phyloP scores from a whole-genome alignment of 495 filamentous ascomycete species.

The Chaetomidium leptoderma region DNA sequence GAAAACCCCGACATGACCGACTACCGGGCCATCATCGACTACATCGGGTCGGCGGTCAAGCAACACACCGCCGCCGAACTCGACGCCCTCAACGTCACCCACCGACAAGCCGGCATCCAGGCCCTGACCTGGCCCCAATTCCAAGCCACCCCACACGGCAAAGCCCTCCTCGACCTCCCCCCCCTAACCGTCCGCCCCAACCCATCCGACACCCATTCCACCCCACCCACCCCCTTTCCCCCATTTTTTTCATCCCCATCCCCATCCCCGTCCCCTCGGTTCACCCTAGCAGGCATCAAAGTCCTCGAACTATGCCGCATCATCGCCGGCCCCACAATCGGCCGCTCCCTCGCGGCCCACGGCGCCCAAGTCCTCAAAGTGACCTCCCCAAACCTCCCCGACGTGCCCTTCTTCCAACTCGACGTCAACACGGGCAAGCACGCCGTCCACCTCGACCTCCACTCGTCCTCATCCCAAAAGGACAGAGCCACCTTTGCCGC shows the following conservation, averaged over 20 bases:
- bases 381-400: slow-evolving; percentile 61
- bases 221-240: slow-evolving; percentile 51
- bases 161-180: slow-evolving; percentile 27
- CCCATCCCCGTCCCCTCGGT: slow-evolving; percentile 31
- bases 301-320: slow-evolving; percentile 68
- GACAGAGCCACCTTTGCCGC: slow-evolving; percentile 55
- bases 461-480: slow-evolving; percentile 22
- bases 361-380: slow-evolving; percentile 68
- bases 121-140: slow-evolving; percentile 65
- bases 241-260: slow-evolving; percentile 29
- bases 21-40: slow-evolving; percentile 61
- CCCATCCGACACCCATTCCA: slow-evolving; percentile 10
- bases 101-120: slow-evolving; percentile 62
- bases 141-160: slow-evolving; percentile 55
- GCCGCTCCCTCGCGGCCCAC: slow-evolving; percentile 62
- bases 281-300: slow-evolving; percentile 51
- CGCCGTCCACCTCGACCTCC: slow-evolving; percentile 51
- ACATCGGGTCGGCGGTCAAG: slow-evolving; percentile 62
- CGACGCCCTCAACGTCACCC: slow-evolving; percentile 58
- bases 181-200: slow-evolving; percentile 24
- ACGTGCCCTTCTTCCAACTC: slow-evolving; percentile 78
- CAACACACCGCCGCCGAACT: slow-evolving; percentile 59
- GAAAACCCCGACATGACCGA: slow-evolving; percentile 59
- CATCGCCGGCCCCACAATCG: slow-evolving; percentile 60
- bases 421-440: slow-evolving; percentile 72